phyloP scores from a whole-genome alignment of 306 rosid species.

The Albizia julibrissin region DNA sequence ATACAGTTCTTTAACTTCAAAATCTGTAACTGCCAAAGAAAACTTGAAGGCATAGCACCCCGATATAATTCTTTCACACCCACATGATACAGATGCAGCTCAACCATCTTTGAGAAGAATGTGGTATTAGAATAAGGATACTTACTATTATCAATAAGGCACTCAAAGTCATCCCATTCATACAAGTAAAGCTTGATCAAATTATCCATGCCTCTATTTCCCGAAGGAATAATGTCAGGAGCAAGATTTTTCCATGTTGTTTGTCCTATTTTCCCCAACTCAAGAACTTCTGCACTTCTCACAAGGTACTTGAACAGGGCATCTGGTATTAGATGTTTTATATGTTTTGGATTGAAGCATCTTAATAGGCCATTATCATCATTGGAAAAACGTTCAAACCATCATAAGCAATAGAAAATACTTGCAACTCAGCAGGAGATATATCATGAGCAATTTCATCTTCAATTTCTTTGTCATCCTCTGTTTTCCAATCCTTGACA shows the following conservation, averaged over 20 bases:
- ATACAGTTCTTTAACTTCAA: background rate
- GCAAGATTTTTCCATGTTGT: conserved; percentile 14
- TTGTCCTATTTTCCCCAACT: background rate
- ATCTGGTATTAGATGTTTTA: background rate
- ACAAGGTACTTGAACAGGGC: background rate
- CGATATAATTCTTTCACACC: background rate
- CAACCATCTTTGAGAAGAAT: conserved; percentile 13
- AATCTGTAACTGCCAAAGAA: background rate
- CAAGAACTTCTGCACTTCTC: conserved; percentile 6
- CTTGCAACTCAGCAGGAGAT: conserved; percentile 1
- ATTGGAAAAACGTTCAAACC: too few relatives aligned
- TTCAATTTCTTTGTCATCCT: background rate
- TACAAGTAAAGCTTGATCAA: background rate
- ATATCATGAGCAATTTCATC: background rate
- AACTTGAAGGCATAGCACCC: background rate
- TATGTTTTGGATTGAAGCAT: background rate
- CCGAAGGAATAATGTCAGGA: conserved; percentile 19
- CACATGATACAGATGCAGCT: background rate
- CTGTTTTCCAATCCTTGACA: background rate
- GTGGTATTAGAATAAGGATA: background rate
- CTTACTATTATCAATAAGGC: background rate
- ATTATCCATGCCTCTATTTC: background rate
- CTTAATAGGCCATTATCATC: background rate
- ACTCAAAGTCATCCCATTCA: background rate
- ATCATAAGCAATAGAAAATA: background rate